Conservation (phyloP, 1,139 yeast species). For the Blastobotrys ciferrii region DNA sequence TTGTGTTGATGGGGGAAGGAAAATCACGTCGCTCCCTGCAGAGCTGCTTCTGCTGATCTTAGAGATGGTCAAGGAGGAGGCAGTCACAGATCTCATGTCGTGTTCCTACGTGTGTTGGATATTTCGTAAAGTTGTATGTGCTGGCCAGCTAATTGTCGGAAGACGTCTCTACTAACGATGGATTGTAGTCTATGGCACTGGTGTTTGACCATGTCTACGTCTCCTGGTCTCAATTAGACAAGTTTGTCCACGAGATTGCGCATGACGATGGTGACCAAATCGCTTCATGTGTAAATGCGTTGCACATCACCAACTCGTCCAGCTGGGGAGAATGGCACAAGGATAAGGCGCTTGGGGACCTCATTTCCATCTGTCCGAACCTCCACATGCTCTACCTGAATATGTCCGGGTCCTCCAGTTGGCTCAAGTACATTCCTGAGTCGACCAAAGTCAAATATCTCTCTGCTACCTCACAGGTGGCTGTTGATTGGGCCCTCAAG, state of each 20-base stretch:
- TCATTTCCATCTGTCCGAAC: slow-evolving; percentile 21
- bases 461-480: slow-evolving; percentile 10
- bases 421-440: slow-evolving; percentile 16
- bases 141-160: neutral
- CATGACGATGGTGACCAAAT: slow-evolving; percentile 10
- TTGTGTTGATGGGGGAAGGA: neutral
- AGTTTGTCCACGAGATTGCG: slow-evolving; percentile 2
- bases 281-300: slow-evolving; percentile 15
- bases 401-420: slow-evolving; percentile 18
- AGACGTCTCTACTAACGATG: neutral
- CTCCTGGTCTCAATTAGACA: slow-evolving; percentile 20
- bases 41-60: slow-evolving; percentile 12
- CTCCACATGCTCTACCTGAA: slow-evolving; percentile 18
- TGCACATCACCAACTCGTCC: slow-evolving; percentile 22
- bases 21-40: slow-evolving; percentile 9
- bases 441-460: slow-evolving; percentile 7
- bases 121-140: slow-evolving; percentile 5
- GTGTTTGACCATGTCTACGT: slow-evolving; percentile 19
- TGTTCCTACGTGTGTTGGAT: slow-evolving; percentile 13
- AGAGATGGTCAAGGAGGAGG: neutral
- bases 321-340: slow-evolving; percentile 31
- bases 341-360: slow-evolving; percentile 18
- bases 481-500: slow-evolving; percentile 2
- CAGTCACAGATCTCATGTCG: slow-evolving; percentile 7
- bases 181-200: slow-evolving; percentile 9